Conservation (phyloP, 768 basidiomycete genomes). For the Serendipita indica region DNA sequence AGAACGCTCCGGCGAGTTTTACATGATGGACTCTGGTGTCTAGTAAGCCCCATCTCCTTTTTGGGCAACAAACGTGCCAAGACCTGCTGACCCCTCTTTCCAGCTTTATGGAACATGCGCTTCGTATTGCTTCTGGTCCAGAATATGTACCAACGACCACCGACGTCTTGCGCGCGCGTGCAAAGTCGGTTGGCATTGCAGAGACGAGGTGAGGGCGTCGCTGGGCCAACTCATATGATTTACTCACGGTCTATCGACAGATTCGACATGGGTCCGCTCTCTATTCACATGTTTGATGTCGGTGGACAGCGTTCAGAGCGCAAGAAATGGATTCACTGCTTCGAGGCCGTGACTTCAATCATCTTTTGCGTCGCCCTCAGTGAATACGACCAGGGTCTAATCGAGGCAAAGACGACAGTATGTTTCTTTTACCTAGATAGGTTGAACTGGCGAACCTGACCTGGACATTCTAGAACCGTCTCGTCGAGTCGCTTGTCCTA, state of each 20-base stretch:
- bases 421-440: not conserved
- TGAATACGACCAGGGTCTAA: constrained; percentile 35
- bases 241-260: constrained; percentile 14
- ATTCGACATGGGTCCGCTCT: constrained; percentile 32
- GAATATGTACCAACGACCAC: constrained; percentile 31
- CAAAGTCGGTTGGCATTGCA: constrained; percentile 34
- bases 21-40: constrained; percentile 24
- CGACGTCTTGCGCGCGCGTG: constrained; percentile 31
- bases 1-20: constrained; percentile 9
- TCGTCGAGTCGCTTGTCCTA: constrained; percentile 31
- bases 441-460: not conserved
- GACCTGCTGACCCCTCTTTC: not conserved
- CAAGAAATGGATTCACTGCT: constrained; percentile 31
- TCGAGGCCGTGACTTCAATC: constrained; percentile 34
- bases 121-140: constrained; percentile 24
- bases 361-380: constrained; percentile 35
- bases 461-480: constrained; percentile 24
- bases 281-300: constrained; percentile 38
- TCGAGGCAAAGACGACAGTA: constrained; percentile 30
- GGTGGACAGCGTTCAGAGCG: constrained; percentile 34
- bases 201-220: constrained; percentile 22
- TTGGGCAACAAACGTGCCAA: not conserved
- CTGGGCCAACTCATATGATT: not conserved
- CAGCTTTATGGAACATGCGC: constrained; percentile 30
- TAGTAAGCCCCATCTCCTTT: constrained; percentile 21